Base-by-base conservation (phyloP, 176 grass and related monocot species). In the Juncus inflexus region DNA sequence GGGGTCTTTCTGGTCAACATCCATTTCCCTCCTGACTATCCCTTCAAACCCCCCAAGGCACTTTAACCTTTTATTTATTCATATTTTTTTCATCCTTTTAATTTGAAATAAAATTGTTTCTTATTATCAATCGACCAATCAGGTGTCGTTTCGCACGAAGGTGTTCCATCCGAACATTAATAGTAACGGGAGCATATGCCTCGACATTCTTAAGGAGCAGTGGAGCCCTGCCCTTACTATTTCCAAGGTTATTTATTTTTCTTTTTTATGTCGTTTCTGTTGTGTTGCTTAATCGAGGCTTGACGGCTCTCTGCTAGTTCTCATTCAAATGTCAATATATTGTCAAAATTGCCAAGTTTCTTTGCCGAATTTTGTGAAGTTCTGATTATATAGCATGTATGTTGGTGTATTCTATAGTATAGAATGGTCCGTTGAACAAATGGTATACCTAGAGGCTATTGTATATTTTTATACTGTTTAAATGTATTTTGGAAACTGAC, bases 81-180 rank as follows among this genome's bases (percentile, higher is more conserved):
- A 54, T 39, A 39, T 55, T 52, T 37, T 37, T 37, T 69, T 55
- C 12, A 7, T 69, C 50, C 37, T 40, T 9, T 10, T 35, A 15
- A 55, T 69, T 12, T 19, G 40, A 3, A 55, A 68, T n/a, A 55
- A 15, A 69, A 55, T 69, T 40, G 16, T 50, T 50, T 3, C 19
- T 5, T 49, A 36, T 65, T 43, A 19, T 13, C 15, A 35, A 49
- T 28, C 15, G 38, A 40, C 52, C 49, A 55, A 55, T 28, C 76
- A 94, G 89, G 89, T 94, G 37, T 82, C 81, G 42, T 94, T 94
- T 62, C 84, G 89, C 79, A 94, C 89, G 37, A 94, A 94, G 85
- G 89, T 94, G 7, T 94, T 94, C 61, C 89, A 94, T 74, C 89
- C 89, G 15, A 94, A 94, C 60, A 94, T 94, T 42, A 88, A 94